Evolutionary conservation across 345 rosid species (phyloP).

Genomic region (Pseudoturritis turrita): DNA sequence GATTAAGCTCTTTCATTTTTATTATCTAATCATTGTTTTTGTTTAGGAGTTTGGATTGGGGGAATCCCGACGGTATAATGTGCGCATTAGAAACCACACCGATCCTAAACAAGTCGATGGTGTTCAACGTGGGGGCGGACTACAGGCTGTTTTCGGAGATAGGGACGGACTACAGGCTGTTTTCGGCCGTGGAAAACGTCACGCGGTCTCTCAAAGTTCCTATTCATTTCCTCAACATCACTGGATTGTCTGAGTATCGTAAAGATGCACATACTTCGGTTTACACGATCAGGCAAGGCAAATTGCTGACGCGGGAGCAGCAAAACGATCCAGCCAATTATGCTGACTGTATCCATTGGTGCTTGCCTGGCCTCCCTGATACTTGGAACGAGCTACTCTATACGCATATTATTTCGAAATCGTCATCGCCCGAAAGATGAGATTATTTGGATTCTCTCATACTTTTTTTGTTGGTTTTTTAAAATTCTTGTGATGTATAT

Average conservation of each 20-base stretch:
- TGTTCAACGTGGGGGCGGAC: constrained; percentile 5
- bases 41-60: constrained; percentile 82
- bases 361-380: constrained; percentile 83
- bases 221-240: constrained; percentile 58
- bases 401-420: constrained; percentile 43
- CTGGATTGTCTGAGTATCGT: constrained; percentile 61
- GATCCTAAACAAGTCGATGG: constrained; percentile 38
- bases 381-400: constrained; percentile 80
- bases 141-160: constrained; percentile 25
- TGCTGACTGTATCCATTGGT: constrained; percentile 93
- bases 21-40: not conserved
- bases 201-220: constrained; percentile 45
- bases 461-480: not conserved
- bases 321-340: constrained; percentile 54
- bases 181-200: constrained; percentile 42
- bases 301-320: constrained; percentile 55
- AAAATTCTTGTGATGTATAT: constrained; percentile 2
- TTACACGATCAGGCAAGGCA: constrained; percentile 61
- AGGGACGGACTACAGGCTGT: constrained; percentile 59
- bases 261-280: constrained; percentile 90
- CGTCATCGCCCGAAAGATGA: constrained; percentile 29
- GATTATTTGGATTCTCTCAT: not conserved
- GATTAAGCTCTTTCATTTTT: not conserved
- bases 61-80: constrained; percentile 66
- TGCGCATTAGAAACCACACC: constrained; percentile 67